These are phyloP conservation scores for Aspergillus piperis DNA, from an alignment of 2,329 filamentous ascomycete species.

Conservation along the genomic window DNA sequence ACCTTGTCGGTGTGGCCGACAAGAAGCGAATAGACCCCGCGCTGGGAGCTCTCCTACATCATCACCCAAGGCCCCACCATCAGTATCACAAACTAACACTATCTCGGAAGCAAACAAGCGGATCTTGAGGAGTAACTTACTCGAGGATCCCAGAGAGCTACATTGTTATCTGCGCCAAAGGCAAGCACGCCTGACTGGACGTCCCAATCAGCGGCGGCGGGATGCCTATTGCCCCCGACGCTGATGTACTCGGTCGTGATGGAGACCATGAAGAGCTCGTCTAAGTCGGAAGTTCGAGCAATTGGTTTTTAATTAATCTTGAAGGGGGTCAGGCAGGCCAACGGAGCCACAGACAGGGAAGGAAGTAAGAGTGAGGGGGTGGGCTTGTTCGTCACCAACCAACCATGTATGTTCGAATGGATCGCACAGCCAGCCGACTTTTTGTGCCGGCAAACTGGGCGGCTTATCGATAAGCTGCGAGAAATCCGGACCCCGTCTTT, in stretches of 20 bases:
- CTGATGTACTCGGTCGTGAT: constrained; percentile 60
- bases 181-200: constrained; percentile 68
- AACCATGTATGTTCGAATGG: background rate
- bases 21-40: constrained; percentile 68
- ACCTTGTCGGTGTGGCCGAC: constrained; percentile 77
- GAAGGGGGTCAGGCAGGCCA: background rate
- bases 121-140: constrained; percentile 51
- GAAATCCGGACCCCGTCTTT: background rate
- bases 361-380: background rate
- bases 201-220: constrained; percentile 88
- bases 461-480: constrained; percentile 43
- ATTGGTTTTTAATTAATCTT: too few species aligned
- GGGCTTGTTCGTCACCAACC: background rate
- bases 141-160: constrained; percentile 82
- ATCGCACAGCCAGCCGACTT: constrained; percentile 19
- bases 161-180: constrained; percentile 84
- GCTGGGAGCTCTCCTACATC: constrained; percentile 44
- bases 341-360: background rate
- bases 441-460: constrained; percentile 26
- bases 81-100: background rate
- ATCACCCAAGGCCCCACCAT: background rate
- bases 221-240: constrained; percentile 85
- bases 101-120: background rate
- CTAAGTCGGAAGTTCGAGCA: background rate
- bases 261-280: constrained; percentile 38